A percentile compares a stretch with the other conserved stretches of the same genome.
These are phyloP conservation scores for Phyllosticta citrichinensis DNA, from an alignment of 2,329 filamentous ascomycete species.

Conservation along the genomic window DNA sequence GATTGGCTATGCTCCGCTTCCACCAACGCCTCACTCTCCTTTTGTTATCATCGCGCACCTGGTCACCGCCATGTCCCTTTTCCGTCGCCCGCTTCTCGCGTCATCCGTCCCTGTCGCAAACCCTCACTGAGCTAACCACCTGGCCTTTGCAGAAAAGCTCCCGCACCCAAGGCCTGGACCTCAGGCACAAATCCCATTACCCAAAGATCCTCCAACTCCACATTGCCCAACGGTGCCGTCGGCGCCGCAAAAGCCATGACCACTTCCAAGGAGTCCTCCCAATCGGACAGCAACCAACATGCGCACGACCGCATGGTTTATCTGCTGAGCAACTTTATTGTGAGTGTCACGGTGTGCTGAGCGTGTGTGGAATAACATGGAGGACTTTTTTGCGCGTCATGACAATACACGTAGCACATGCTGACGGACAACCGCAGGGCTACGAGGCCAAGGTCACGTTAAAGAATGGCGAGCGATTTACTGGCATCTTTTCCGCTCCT, in stretches of 20 bases:
- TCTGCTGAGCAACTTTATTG: conserved; percentile 48
- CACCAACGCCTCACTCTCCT: conserved; percentile 11
- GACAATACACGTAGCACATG: background rate
- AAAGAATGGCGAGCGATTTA: conserved; percentile 51
- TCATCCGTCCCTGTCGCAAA: background rate
- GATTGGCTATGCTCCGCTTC: conserved; percentile 6
- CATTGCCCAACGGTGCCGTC: conserved; percentile 40
- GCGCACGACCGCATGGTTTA: conserved; percentile 51
- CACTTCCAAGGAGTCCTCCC: conserved; percentile 19
- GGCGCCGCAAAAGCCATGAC: conserved; percentile 26
- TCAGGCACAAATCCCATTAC: conserved; percentile 52
- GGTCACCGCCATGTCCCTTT: background rate
- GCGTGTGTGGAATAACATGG: background rate
- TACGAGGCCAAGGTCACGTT: conserved; percentile 45
- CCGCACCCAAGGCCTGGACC: conserved; percentile 50
- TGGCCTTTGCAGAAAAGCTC: conserved; percentile 34
- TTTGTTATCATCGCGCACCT: conserved; percentile 4
- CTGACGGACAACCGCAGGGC: conserved; percentile 34
- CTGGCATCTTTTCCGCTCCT: conserved; percentile 50
- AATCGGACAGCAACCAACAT: conserved; percentile 32
- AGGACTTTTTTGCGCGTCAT: background rate
- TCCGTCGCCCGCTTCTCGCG: conserved; percentile 1
- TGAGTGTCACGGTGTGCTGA: conserved; percentile 29
- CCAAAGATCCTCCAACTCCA: conserved; percentile 37
- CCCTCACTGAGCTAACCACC: background rate